These are phyloP conservation scores for Populus deltoides DNA, from an alignment of 345 rosid genomes.

Conservation along the genomic window DNA sequence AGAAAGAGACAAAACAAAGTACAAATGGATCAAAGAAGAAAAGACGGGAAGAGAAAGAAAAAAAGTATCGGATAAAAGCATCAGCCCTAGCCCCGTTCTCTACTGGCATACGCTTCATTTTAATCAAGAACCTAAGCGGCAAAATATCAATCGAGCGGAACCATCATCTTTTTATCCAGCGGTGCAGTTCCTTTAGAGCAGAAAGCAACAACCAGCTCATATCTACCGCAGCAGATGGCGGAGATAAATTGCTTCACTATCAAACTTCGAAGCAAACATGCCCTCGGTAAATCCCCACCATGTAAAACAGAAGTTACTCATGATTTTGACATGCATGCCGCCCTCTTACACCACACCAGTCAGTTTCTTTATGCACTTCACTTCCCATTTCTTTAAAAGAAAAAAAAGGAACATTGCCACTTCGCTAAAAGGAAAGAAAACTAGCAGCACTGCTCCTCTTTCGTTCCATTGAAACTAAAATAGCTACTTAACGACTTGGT, in stretches of 20 bases:
- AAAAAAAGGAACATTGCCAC: too few relatives aligned
- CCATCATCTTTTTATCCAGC: constrained; percentile 12
- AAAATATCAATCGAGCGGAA: background rate
- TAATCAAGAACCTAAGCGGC: constrained; percentile 9
- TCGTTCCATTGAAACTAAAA: background rate
- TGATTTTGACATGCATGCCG: constrained; percentile 3
- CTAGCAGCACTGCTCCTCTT: background rate
- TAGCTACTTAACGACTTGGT: background rate
- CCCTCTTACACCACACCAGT: background rate
- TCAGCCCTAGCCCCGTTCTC: constrained; percentile 39
- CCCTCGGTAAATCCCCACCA: too few relatives aligned
- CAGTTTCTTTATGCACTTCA: background rate
- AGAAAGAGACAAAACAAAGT: constrained; percentile 32
- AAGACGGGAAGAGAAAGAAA: background rate
- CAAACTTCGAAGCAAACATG: constrained; percentile 19
- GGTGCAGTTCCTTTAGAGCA: background rate
- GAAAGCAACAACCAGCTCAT: background rate
- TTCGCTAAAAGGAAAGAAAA: background rate
- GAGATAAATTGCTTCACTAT: background rate
- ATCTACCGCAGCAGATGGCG: background rate
- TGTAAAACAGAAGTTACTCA: background rate
- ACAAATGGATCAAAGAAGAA: constrained; percentile 17
- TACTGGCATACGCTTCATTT: constrained; percentile 33
- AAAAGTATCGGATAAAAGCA: constrained; percentile 14
- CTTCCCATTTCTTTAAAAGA: too few relatives aligned